Percentiles rank a stretch among this genome's conserved stretches.
Evolutionary conservation across 495 filamentous ascomycete species (phyloP).

Genomic region (Penicillium robsamsonii): DNA sequence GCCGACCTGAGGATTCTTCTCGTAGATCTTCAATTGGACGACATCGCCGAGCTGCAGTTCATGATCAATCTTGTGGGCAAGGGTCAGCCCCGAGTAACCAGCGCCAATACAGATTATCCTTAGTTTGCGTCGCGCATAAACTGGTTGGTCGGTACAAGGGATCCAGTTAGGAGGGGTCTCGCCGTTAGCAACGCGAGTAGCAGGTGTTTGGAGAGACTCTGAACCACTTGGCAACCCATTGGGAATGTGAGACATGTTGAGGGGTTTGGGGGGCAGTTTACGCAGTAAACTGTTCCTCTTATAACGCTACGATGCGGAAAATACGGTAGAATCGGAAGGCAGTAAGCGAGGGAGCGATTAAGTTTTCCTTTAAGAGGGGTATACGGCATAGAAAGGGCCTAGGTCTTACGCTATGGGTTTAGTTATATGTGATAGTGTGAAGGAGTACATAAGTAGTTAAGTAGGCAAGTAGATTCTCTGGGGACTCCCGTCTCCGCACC

Average conservation of each 20-base stretch:
- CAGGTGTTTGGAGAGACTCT: neutral
- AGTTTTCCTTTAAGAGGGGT: too few species aligned
- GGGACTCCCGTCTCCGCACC: too few species aligned
- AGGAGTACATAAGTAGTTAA: too few species aligned
- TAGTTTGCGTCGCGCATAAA: constrained; percentile 21
- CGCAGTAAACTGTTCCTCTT: neutral
- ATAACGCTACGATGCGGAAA: neutral
- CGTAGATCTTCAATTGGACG: constrained; percentile 33
- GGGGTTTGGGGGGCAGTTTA: too few species aligned
- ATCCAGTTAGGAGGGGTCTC: constrained; percentile 1
- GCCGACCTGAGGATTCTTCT: constrained; percentile 39
- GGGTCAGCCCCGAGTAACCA: constrained; percentile 36
- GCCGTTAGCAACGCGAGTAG: neutral
- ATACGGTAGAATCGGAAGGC: neutral
- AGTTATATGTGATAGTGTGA: too few species aligned
- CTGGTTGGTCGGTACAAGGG: neutral
- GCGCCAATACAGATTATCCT: constrained; percentile 41
- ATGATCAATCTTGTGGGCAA: constrained; percentile 34
- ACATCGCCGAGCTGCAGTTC: constrained; percentile 19
- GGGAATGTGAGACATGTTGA: neutral
- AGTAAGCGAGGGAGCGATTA: too few species aligned
- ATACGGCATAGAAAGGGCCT: too few species aligned
- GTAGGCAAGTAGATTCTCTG: too few species aligned
- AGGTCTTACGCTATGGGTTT: too few species aligned
- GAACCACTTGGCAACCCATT: neutral